These are phyloP conservation scores for Lentinus brumalis DNA, from an alignment of 768 basidiomycete genomes.

Conservation along the genomic window DNA sequence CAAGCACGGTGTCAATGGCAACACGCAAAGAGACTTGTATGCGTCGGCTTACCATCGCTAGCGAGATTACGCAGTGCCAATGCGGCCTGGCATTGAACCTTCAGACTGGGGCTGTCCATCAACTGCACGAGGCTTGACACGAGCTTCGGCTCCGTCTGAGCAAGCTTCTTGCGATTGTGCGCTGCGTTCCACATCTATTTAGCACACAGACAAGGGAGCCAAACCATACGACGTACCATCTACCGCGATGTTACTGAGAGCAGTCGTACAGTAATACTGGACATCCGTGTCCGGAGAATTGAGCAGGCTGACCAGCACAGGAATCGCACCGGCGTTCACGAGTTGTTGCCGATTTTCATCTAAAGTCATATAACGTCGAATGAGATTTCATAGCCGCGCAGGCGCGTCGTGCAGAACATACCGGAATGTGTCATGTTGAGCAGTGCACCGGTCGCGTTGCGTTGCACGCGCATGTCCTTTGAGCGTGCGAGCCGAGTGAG, in stretches of 20 bases:
- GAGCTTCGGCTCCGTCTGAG: constrained; percentile 90
- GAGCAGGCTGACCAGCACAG: constrained; percentile 90
- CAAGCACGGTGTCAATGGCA: background rate
- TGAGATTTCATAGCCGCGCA: constrained; percentile 3
- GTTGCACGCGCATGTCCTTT: constrained; percentile 99
- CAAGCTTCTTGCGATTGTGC: constrained; percentile 90
- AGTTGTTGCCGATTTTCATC: constrained; percentile 99
- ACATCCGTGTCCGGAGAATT: constrained; percentile 99
- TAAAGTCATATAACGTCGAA: constrained; percentile 32
- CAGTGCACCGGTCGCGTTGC: constrained; percentile 96
- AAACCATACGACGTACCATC: constrained; percentile 59
- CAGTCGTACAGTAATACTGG: constrained; percentile 99
- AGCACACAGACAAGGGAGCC: constrained; percentile 3
- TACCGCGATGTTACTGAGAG: constrained; percentile 96
- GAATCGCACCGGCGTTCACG: constrained; percentile 97
- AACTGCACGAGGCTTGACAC: constrained; percentile 91
- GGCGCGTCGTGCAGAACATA: constrained; percentile 35
- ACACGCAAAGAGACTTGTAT: background rate
- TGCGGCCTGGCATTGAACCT: constrained; percentile 98
- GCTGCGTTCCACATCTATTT: constrained; percentile 41
- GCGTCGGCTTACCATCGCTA: constrained; percentile 74
- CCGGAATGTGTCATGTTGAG: constrained; percentile 99
- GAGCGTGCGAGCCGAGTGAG: constrained; percentile 94
- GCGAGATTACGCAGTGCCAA: constrained; percentile 95
- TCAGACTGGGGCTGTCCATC: constrained; percentile 97